Evolutionary conservation across 2,329 filamentous ascomycete genomes (phyloP).

Genomic region (Venturia aucupariae): DNA sequence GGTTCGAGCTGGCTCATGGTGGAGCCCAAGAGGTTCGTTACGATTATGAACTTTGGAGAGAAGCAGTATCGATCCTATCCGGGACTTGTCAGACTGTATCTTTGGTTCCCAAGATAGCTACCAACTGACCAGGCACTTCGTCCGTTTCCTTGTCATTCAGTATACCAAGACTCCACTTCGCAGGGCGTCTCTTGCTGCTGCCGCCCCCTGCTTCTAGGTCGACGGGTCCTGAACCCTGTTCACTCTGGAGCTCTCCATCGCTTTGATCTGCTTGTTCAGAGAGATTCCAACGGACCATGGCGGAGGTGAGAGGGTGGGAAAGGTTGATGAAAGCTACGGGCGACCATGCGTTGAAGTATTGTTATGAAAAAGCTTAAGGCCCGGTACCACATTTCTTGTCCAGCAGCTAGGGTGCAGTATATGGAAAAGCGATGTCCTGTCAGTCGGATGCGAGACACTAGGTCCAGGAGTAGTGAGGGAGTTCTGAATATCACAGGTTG

Average conservation of each 20-base stretch:
- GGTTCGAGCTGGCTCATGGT: slow-evolving; percentile 52
- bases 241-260: not conserved
- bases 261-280: not conserved
- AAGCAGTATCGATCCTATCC: slow-evolving; percentile 50
- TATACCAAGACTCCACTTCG: slow-evolving; percentile 61
- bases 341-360: not conserved
- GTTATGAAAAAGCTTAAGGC: not conserved
- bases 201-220: not conserved
- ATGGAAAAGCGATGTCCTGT: not conserved
- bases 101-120: not conserved
- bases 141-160: slow-evolving; percentile 72
- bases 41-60: slow-evolving; percentile 46
- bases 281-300: not conserved
- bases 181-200: not conserved
- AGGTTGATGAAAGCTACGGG: not conserved
- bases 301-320: not conserved
- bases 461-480: not conserved
- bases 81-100: not conserved
- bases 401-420: not conserved
- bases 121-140: slow-evolving; percentile 67
- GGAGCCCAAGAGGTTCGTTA: slow-evolving; percentile 53
- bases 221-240: not conserved
- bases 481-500: not conserved
- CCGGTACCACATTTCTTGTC: not conserved
- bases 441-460: not conserved